These are phyloP conservation scores for Houttuynia cordata DNA, from an alignment of 164 flowering plant species.

Conservation along the genomic window DNA sequence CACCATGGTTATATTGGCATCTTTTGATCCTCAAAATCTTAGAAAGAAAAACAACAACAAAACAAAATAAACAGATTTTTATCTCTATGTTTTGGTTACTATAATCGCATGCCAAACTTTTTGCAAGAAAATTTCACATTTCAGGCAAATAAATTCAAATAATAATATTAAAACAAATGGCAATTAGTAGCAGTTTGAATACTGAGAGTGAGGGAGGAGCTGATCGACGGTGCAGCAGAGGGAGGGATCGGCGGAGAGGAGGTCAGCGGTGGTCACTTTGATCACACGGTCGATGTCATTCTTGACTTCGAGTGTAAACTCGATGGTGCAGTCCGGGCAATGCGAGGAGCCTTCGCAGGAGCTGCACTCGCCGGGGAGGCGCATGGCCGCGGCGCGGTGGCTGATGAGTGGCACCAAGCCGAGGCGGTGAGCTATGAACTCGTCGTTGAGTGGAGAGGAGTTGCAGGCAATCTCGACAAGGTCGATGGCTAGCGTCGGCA, in stretches of 20 bases:
- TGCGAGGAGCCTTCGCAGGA: conserved; percentile 94
- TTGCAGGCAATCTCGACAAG: conserved; percentile 92
- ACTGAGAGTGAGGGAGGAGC: too few relatives aligned
- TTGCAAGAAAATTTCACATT: too few relatives aligned
- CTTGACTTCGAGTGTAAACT: conserved; percentile 64
- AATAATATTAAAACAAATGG: too few relatives aligned
- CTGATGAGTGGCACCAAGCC: conserved; percentile 90
- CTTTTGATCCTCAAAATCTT: too few relatives aligned
- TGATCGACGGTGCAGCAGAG: conserved; percentile 70
- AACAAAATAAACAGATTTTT: too few relatives aligned
- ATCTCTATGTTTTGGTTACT: too few relatives aligned
- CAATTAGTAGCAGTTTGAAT: too few relatives aligned
- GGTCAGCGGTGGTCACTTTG: conserved; percentile 78
- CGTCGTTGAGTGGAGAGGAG: conserved; percentile 92
- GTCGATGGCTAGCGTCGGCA: conserved; percentile 91
- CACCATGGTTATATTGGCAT: too few relatives aligned
- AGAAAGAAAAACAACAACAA: too few relatives aligned
- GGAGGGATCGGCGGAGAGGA: conserved; percentile 51
- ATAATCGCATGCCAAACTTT: too few relatives aligned
- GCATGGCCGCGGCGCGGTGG: conserved; percentile 78
- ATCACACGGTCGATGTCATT: conserved; percentile 60
- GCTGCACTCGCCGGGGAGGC: conserved; percentile 86
- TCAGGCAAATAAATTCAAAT: too few relatives aligned
- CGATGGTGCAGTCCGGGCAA: conserved; percentile 92
- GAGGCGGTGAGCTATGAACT: conserved; percentile 89